Conservation (phyloP, 1,284 basidiomycete genomes). For the Ganoderma sinense region DNA sequence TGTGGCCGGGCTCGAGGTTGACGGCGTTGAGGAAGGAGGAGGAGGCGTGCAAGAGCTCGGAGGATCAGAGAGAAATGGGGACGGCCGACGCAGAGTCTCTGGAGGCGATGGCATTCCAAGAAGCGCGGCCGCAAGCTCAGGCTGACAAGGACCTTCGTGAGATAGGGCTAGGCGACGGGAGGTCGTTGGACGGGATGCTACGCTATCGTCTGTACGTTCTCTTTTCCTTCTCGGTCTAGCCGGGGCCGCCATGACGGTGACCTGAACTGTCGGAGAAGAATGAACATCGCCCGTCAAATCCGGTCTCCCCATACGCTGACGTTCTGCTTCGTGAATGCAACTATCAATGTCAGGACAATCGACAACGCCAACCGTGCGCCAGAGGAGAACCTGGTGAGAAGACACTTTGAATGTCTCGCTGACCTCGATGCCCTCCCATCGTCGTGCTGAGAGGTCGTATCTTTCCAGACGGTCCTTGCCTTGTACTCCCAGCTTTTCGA, state of each 20-base stretch:
- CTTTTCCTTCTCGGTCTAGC: background rate
- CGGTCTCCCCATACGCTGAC: background rate
- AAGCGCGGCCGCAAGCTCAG: background rate
- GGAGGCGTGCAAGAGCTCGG: background rate
- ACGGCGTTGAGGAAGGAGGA: background rate
- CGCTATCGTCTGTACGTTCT: background rate
- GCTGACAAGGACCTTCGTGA: background rate
- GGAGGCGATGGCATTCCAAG: background rate
- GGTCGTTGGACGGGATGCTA: background rate
- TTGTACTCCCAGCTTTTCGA: background rate
- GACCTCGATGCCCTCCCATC: background rate
- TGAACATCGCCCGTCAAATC: background rate
- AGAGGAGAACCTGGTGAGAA: background rate
- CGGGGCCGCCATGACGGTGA: background rate
- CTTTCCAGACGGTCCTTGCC: background rate
- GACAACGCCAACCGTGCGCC: background rate
- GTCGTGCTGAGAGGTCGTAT: background rate
- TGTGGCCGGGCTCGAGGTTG: background rate
- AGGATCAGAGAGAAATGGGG: background rate
- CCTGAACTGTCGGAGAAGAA: background rate
- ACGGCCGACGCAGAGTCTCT: background rate
- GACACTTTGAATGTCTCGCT: background rate
- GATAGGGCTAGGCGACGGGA: background rate
- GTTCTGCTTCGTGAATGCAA: background rate
- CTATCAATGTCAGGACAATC: background rate